Percentiles rank a stretch among this genome's conserved stretches.
Evolutionary conservation across 75 land plant species (phyloP).

Genomic region (Adiantum capillusveneris): DNA sequence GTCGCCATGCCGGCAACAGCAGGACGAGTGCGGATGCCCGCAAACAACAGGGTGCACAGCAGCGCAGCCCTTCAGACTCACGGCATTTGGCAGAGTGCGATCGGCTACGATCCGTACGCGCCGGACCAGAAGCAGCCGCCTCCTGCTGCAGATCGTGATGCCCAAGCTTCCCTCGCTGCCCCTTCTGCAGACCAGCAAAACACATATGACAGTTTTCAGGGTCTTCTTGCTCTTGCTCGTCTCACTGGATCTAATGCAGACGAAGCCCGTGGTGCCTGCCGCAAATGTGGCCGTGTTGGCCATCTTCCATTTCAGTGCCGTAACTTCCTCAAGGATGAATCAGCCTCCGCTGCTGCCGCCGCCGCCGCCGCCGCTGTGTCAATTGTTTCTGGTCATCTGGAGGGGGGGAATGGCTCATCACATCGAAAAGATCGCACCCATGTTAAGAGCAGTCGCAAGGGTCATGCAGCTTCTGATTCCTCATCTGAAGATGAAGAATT

Average conservation of each 20-base stretch:
- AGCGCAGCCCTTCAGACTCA: conserved; percentile 99
- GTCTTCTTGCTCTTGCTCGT: conserved; percentile 86
- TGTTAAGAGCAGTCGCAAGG: not conserved
- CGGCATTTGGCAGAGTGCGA: conserved; percentile 99
- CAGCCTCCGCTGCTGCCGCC: conserved; percentile 20
- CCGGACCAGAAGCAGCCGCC: conserved; percentile 40
- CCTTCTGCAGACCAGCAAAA: conserved; percentile 46
- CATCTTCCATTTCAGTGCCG: conserved; percentile 87
- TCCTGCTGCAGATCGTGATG: conserved; percentile 13
- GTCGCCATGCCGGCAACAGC: conserved; percentile 99
- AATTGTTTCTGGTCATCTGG: conserved; percentile 6
- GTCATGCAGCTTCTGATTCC: not conserved
- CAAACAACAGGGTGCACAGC: conserved; percentile 97
- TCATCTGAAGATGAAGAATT: conserved; percentile 10
- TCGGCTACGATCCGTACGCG: conserved; percentile 98
- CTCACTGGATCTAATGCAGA: conserved; percentile 63
- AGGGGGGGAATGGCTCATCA: conserved; percentile 30
- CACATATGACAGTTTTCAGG: conserved; percentile 90
- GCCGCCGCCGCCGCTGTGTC: conserved; percentile 7
- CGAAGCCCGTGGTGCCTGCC: conserved; percentile 88
- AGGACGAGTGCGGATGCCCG: conserved; percentile 99
- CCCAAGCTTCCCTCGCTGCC: conserved; percentile 22
- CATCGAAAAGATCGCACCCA: conserved; percentile 12
- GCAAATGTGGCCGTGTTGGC: conserved; percentile 87
- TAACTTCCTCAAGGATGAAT: conserved; percentile 74